phyloP scores from a whole-genome alignment of 257 asterid species.

The Solanum dulcamara region DNA sequence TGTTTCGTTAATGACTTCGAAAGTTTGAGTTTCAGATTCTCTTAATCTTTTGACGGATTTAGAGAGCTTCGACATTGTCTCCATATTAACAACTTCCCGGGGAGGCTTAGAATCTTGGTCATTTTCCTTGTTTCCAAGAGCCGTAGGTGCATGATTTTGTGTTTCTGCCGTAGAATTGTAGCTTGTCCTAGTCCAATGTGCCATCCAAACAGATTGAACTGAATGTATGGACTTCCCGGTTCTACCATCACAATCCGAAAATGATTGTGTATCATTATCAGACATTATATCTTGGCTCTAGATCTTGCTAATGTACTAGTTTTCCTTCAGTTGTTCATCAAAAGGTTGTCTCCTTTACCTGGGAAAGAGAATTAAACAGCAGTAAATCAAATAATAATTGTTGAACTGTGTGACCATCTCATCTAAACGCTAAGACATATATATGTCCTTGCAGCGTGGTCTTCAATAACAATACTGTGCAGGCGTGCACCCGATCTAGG shows the following conservation, averaged over 20 bases:
- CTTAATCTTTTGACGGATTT: conserved; percentile 11
- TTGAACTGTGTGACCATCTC: neutral
- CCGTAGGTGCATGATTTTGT: neutral
- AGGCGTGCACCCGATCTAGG: no score
- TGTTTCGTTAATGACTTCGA: conserved; percentile 5
- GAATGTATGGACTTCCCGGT: conserved; percentile 19
- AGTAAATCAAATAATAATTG: neutral
- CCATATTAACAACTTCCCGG: conserved; percentile 4
- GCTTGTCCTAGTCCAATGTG: conserved; percentile 47
- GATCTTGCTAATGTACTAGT: neutral
- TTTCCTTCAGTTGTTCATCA: conserved; percentile 6
- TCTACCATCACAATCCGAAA: conserved; percentile 17
- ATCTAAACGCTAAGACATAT: neutral
- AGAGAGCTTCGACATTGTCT: conserved; percentile 1
- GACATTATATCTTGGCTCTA: conserved; percentile 27
- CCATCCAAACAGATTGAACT: conserved; percentile 51
- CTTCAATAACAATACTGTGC: no score
- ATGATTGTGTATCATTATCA: conserved; percentile 14
- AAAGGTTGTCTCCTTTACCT: neutral
- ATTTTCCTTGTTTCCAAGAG: conserved; percentile 13
- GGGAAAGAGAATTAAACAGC: neutral
- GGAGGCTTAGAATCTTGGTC: conserved; percentile 2
- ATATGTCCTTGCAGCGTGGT: neutral
- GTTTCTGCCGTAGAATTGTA: conserved; percentile 8
- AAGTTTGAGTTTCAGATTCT: conserved; percentile 3